Percentiles rank a stretch among this genome's conserved stretches.
Conservation (phyloP, 2,329 filamentous ascomycete genomes). For the Bipolaris bicolor region DNA sequence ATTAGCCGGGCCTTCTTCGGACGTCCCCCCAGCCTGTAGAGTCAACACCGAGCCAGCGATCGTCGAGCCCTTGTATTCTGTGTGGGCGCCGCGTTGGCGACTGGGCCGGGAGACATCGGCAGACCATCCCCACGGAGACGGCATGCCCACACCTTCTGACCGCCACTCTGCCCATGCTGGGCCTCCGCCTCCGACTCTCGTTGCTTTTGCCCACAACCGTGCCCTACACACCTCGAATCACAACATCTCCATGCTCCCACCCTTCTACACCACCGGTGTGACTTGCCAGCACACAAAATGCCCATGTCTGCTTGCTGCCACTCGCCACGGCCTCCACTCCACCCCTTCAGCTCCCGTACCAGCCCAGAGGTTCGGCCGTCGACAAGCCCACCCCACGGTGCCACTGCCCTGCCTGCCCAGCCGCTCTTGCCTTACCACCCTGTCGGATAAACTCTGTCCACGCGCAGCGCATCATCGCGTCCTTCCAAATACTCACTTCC, state of each 20-base stretch:
- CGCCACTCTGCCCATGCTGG: constrained; percentile 3
- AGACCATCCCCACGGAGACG: constrained; percentile 8
- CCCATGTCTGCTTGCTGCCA: not conserved
- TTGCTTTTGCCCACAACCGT: not conserved
- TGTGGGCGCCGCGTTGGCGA: constrained; percentile 1
- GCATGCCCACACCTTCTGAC: constrained; percentile 5
- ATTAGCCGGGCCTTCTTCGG: constrained; percentile 18
- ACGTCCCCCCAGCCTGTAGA: constrained; percentile 2
- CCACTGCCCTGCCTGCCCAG: constrained; percentile 12
- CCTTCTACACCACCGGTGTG: constrained; percentile 12
- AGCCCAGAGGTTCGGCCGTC: constrained; percentile 19
- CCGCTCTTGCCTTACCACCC: constrained; percentile 12
- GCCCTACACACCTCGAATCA: not conserved
- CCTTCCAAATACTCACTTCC: too few relatives aligned
- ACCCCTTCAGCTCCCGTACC: constrained; percentile 9
- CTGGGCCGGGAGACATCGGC: constrained; percentile 23
- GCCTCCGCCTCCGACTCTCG: not conserved
- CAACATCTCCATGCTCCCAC: not conserved
- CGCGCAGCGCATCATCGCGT: not conserved
- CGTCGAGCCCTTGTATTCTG: constrained; percentile 7
- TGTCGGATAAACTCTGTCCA: constrained; percentile 15
- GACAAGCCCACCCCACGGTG: constrained; percentile 9
- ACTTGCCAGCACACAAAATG: constrained; percentile 11
- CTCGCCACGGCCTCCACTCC: constrained; percentile 6
- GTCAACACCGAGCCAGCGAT: constrained; percentile 3